Evolutionary conservation across 1,139 yeast species (phyloP).

Genomic region (Candida gigantensis): DNA sequence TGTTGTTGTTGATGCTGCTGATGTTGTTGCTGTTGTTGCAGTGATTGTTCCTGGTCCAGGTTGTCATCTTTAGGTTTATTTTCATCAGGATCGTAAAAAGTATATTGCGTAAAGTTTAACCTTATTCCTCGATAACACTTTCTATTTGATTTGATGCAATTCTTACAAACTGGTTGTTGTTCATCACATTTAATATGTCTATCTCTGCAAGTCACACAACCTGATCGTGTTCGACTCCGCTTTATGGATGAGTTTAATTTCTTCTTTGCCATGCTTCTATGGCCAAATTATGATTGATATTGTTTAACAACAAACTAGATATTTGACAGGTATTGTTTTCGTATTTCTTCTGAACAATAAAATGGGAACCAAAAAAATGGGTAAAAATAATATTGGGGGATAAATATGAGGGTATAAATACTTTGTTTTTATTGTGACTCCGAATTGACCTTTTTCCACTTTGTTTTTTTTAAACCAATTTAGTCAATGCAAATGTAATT

Average conservation of each 20-base stretch:
- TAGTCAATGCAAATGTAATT: no score
- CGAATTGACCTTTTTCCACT: no score
- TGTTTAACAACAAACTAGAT: no score
- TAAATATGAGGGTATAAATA: no score
- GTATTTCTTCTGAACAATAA: no score
- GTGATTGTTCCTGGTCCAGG: no score
- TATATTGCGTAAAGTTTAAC: slow-evolving; percentile 47
- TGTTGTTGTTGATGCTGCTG: not conserved
- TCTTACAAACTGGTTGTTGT: slow-evolving; percentile 46
- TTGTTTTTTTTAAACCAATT: no score
- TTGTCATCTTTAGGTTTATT: slow-evolving; percentile 5
- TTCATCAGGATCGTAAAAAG: slow-evolving; percentile 38
- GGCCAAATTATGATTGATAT: not conserved
- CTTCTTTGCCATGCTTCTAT: slow-evolving; percentile 18
- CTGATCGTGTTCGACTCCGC: slow-evolving; percentile 44
- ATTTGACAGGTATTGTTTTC: no score
- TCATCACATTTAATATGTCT: slow-evolving; percentile 53
- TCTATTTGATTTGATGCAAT: slow-evolving; percentile 44
- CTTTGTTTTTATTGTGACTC: no score
- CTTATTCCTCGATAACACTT: slow-evolving; percentile 48
- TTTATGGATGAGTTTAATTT: slow-evolving; percentile 22
- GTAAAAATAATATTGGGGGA: no score
- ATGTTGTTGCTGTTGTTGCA: slow-evolving; percentile 6
- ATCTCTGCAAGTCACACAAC: slow-evolving; percentile 50
- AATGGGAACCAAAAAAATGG: no score